These are phyloP conservation scores for Penicillium maclennaniae DNA, from an alignment of 495 filamentous ascomycete genomes.

Conservation along the genomic window DNA sequence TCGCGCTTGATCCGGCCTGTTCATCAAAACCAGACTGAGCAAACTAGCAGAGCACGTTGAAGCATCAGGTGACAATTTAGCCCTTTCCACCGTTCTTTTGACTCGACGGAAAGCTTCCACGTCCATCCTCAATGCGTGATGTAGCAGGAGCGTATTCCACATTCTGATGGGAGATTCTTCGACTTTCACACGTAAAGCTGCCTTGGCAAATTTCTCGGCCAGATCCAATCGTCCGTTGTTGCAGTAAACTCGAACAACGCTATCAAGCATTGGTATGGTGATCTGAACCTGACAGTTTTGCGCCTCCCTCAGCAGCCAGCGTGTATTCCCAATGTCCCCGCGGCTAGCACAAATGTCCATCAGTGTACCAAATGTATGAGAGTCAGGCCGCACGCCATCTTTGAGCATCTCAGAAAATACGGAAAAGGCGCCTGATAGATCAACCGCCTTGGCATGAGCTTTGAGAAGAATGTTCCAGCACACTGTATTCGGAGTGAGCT, in stretches of 20 bases:
- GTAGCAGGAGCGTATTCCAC: constrained; percentile 75
- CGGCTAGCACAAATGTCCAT: constrained; percentile 67
- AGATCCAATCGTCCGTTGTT: constrained; percentile 53
- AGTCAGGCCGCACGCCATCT: constrained; percentile 44
- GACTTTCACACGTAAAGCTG: constrained; percentile 35
- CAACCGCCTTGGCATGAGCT: constrained; percentile 60
- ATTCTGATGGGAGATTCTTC: constrained; percentile 52
- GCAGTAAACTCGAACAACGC: constrained; percentile 66
- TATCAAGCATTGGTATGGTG: constrained; percentile 53
- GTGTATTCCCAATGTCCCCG: constrained; percentile 68
- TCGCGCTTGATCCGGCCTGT: constrained; percentile 61
- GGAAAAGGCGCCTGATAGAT: constrained; percentile 59
- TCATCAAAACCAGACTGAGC: constrained; percentile 57
- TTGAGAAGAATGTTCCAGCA: constrained; percentile 78
- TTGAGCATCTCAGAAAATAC: constrained; percentile 56
- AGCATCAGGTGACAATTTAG: constrained; percentile 55
- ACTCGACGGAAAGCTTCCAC: constrained; percentile 56
- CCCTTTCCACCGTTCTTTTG: constrained; percentile 58
- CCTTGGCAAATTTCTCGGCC: constrained; percentile 60
- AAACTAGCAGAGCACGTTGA: constrained; percentile 75
- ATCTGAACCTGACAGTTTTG: constrained; percentile 37
- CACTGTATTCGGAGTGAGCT: constrained; percentile 47
- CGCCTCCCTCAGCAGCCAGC: constrained; percentile 58
- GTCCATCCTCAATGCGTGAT: constrained; percentile 63
- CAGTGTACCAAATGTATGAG: constrained; percentile 63